phyloP scores from a whole-genome alignment of 192 early-diverging fungal species.

The Coemansia sp. region DNA sequence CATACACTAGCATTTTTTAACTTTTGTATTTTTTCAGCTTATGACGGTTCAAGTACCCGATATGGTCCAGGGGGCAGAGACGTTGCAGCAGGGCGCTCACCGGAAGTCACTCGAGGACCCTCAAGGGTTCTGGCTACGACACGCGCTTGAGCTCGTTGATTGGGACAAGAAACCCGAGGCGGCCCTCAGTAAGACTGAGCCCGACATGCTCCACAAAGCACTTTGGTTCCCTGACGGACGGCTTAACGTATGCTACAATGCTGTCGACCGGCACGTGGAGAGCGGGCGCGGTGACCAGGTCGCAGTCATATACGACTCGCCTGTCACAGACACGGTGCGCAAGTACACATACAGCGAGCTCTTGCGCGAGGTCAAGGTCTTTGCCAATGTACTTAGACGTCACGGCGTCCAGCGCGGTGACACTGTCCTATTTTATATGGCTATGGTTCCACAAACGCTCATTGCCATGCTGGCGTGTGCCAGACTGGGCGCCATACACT shows the following conservation, averaged over 20 bases:
- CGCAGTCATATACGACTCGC: constrained; percentile 76
- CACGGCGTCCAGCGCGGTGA: constrained; percentile 69
- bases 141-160: constrained; percentile 44
- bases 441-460: constrained; percentile 78
- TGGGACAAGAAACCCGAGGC: constrained; percentile 30
- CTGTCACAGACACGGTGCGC: constrained; percentile 57
- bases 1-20: neutral
- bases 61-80: neutral
- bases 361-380: constrained; percentile 62
- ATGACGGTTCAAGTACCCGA: neutral
- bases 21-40: neutral
- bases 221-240: constrained; percentile 70
- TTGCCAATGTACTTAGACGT: constrained; percentile 63
- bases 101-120: constrained; percentile 37
- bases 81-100: constrained; percentile 33
- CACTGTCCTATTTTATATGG: constrained; percentile 81
- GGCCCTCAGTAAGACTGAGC: constrained; percentile 17
- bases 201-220: constrained; percentile 29
- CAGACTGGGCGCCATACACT: constrained; percentile 78
- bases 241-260: constrained; percentile 82
- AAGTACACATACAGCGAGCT: constrained; percentile 70
- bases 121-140: constrained; percentile 45
- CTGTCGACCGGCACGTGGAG: constrained; percentile 71
- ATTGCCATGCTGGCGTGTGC: constrained; percentile 85
- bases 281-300: constrained; percentile 59